phyloP scores from a whole-genome alignment of 192 early-diverging fungal genomes.

The Linnemannia hyalina region DNA sequence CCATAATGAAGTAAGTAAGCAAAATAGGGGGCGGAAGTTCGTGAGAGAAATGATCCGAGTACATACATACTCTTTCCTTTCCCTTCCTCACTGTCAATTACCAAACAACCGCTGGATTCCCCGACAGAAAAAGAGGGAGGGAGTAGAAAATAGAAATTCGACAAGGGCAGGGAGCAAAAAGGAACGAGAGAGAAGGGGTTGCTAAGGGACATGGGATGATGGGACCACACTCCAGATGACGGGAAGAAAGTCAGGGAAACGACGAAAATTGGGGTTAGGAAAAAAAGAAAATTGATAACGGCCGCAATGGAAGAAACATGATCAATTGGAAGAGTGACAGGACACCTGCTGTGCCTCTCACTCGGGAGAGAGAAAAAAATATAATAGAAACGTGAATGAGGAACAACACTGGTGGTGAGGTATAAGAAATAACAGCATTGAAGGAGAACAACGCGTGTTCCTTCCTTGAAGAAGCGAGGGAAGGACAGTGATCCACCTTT shows the following conservation, averaged over 20 bases:
- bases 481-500: too few species aligned
- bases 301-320: neutral
- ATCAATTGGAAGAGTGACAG: neutral
- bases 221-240: neutral
- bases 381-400: too few species aligned
- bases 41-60: too few species aligned
- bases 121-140: neutral
- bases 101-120: neutral
- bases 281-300: neutral
- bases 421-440: too few species aligned
- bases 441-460: too few species aligned
- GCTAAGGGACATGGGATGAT: neutral
- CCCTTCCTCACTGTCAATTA: neutral
- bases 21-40: too few species aligned
- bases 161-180: neutral
- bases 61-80: neutral
- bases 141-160: neutral
- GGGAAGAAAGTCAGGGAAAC: neutral
- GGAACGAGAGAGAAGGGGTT: neutral
- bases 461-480: too few species aligned
- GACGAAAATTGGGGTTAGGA: neutral
- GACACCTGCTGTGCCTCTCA: neutral
- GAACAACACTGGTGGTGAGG: too few species aligned
- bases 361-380: neutral
- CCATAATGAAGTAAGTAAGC: too few species aligned